Evolutionary conservation across 495 filamentous ascomycete species (phyloP).

Genomic region (Penicillium chermesinum): DNA sequence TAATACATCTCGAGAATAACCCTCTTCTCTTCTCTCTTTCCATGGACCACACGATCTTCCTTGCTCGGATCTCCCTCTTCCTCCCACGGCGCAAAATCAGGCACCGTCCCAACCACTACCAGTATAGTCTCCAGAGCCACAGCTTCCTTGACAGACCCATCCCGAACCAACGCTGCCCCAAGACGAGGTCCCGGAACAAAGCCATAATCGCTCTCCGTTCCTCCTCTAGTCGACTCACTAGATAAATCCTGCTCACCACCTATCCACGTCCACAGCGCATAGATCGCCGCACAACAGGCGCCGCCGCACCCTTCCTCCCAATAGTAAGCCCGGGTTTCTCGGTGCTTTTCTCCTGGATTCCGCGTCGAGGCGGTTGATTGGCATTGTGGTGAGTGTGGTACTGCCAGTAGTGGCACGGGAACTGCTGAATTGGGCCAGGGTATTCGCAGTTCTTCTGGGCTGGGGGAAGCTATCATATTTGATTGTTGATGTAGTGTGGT

Average conservation of each 20-base stretch:
- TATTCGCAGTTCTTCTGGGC: too few relatives aligned
- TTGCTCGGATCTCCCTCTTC: background rate
- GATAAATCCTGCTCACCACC: slow-evolving; percentile 49
- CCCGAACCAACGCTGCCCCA: slow-evolving; percentile 20
- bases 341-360: slow-evolving; percentile 27
- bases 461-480: too few relatives aligned
- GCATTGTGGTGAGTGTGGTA: too few relatives aligned
- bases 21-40: background rate
- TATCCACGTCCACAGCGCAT: slow-evolving; percentile 53
- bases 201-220: slow-evolving; percentile 53
- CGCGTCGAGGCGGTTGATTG: too few relatives aligned
- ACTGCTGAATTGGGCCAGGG: too few relatives aligned
- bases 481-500: too few relatives aligned
- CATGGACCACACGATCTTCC: slow-evolving; percentile 1
- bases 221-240: slow-evolving; percentile 50
- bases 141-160: background rate
- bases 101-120: slow-evolving; percentile 4
- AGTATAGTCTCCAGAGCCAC: background rate
- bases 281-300: slow-evolving; percentile 48
- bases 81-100: slow-evolving; percentile 1
- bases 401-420: slow-evolving; percentile 14
- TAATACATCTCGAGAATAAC: slow-evolving; percentile 9
- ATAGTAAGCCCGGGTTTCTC: slow-evolving; percentile 46
- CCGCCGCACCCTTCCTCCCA: slow-evolving; percentile 56
- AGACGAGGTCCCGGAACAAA: slow-evolving; percentile 1